Evolutionary conservation across 2,329 filamentous ascomycete species (phyloP).

Genomic region (Tolypocladium endophyticum): DNA sequence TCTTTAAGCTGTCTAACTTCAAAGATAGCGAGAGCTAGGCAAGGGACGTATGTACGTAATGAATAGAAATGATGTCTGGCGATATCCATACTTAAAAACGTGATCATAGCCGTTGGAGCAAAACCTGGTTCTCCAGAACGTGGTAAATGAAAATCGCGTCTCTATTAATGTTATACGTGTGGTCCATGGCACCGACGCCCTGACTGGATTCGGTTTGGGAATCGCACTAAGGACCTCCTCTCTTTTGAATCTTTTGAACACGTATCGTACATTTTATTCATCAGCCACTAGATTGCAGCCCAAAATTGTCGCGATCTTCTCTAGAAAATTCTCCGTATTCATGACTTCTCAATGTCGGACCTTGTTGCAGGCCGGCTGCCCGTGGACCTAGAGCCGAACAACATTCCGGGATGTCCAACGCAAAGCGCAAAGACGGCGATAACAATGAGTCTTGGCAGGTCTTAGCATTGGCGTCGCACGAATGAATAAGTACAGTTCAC

Average conservation of each 20-base stretch:
- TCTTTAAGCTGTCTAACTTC: conserved; percentile 27
- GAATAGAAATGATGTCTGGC: neutral
- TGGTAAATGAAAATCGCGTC: neutral
- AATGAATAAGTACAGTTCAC: conserved; percentile 2
- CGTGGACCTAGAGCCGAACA: neutral
- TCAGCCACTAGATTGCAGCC: neutral
- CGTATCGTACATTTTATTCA: neutral
- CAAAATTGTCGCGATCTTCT: neutral
- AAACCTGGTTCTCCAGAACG: neutral
- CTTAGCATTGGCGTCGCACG: conserved; percentile 2
- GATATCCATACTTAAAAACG: neutral
- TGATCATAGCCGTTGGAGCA: neutral
- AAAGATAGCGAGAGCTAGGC: conserved; percentile 13
- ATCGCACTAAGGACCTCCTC: neutral
- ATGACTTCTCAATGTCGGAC: neutral
- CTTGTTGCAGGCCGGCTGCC: neutral
- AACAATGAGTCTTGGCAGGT: conserved; percentile 17
- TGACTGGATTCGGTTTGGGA: neutral
- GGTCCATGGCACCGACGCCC: neutral
- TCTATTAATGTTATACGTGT: neutral
- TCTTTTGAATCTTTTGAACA: neutral
- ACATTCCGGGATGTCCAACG: conserved; percentile 25
- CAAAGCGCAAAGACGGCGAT: conserved; percentile 24
- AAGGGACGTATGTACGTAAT: neutral
- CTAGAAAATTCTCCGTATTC: neutral